phyloP scores from a whole-genome alignment of 257 asterid species.

The Solanum corneliomulleri region DNA sequence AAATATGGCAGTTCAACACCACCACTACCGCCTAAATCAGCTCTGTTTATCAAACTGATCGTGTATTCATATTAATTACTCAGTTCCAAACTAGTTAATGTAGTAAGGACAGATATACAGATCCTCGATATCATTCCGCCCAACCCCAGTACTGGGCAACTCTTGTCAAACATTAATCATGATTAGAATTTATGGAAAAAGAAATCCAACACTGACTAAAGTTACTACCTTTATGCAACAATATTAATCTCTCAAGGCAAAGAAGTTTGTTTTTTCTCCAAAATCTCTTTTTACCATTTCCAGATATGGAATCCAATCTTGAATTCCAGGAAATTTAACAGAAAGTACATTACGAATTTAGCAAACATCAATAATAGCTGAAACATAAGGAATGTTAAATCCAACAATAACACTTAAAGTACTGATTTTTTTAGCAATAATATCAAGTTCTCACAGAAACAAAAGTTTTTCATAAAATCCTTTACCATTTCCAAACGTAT shows the following conservation, averaged over 20 bases:
- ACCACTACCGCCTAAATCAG: background rate
- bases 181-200: background rate
- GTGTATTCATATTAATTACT: background rate
- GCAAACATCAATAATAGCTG: background rate
- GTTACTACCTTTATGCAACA: background rate
- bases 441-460: background rate
- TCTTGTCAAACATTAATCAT: background rate
- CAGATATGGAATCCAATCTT: background rate
- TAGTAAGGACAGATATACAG: background rate
- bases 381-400: background rate
- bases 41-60: background rate
- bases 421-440: background rate
- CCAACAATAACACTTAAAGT: background rate
- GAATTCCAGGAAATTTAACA: background rate
- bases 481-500: background rate
- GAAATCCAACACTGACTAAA: background rate
- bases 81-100: background rate
- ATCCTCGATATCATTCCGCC: background rate
- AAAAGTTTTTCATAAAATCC: background rate
- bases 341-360: background rate
- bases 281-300: background rate
- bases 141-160: background rate
- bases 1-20: background rate
- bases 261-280: background rate
- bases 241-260: background rate